Base-by-base conservation (phyloP, 352 stramenopile species). In the Phytophthora boehmeriae region DNA sequence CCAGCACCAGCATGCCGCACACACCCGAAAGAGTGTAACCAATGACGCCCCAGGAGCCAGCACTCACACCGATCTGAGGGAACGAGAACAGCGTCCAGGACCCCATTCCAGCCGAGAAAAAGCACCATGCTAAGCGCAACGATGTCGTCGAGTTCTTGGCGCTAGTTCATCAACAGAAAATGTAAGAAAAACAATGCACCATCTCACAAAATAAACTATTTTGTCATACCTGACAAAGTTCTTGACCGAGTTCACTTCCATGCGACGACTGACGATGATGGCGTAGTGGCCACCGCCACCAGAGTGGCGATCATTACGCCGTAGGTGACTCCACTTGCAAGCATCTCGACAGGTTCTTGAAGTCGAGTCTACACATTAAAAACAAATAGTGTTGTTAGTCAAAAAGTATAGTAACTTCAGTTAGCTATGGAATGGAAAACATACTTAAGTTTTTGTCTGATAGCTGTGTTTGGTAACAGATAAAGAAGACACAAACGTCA, bases 1-100 rank as follows among this genome's bases (percentile, higher is more conserved):
- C 78, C 43, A 90, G 64, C 49, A 79, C 64, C 25, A 79, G 22
- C 59, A 88, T 79, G 28, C 69, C 76, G 35, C 75, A 54, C 20
- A 83, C 60, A 17, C 74, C 54, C 20, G 76, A 88, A 44, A 90
- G 76, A 53, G 76, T 75, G 64, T 90, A 90, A 44, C 81, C 81
- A 41, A 90, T 85, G 59, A 90, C 66, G 17, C 78, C 78, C 81
- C 78, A 90, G 22, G 78, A 75, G n/a, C 81, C 76, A 19, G 80
- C 81, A 38, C 75, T 22, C 39, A 88, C 80, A 11, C 78, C 81
- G 51, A 88, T 89, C 59, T 88, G 56, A 9, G 81, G 81, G 76
- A 85, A 90, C 38, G 78, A 83, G 58, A 78, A 90, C 36, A 90
- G 66, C 47, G 81, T 84, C 74, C 81, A 88, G 4, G 78, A 86